Base-by-base conservation (phyloP, 352 stramenopile species). In the Phytophthora cactorum region DNA sequence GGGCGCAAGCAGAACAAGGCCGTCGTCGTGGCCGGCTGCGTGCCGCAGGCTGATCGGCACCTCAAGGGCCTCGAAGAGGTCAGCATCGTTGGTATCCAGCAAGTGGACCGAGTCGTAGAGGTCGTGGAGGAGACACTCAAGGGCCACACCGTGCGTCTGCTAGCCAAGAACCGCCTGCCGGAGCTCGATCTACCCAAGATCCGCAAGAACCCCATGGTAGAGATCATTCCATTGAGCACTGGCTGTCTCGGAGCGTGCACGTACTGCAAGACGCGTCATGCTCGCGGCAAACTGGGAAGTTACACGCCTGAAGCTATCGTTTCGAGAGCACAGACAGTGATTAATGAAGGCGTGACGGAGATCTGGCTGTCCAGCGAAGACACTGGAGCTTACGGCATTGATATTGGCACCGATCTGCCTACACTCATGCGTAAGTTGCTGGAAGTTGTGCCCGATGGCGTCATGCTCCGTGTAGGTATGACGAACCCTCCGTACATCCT, bases 401-500 rank as follows among this genome's bases (percentile, higher is more conserved):
- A 98, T 63, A 86, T 98, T 50, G 82, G 75, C 15, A 96, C 84
- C 4, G 84, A 92, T 65, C 55, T 98, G 29, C 78, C 79, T 1
- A 81, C 78, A 15, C 73, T 98, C 0, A 57, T 98, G 56, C 61
- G 68, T 14, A 72, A 72, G 25, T 36, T 98, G n/a, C 54, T 95
- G 28, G 63, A 85, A 29, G 75, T 95, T 44, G 61, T 92, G 32
- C 84, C 86, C 0, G 75, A 81, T 11, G 78, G 84, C 10, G 79
- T 92, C n/a, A 98, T 98, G 91, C 72, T 98, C 4, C 82, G 91
- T 36, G 78, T 98, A 14, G 93, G 93, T 22, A 98, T 98, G 93
- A 98, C 92, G 14, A 98, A 98, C 63, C 93, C 93, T 45, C 93
- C 93, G 43, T 98, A 92, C 73, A 98, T 98, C 47, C 58, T 97